These are phyloP conservation scores for Senecio squalidus DNA, from an alignment of 140 eudicot species.

Conservation along the genomic window DNA sequence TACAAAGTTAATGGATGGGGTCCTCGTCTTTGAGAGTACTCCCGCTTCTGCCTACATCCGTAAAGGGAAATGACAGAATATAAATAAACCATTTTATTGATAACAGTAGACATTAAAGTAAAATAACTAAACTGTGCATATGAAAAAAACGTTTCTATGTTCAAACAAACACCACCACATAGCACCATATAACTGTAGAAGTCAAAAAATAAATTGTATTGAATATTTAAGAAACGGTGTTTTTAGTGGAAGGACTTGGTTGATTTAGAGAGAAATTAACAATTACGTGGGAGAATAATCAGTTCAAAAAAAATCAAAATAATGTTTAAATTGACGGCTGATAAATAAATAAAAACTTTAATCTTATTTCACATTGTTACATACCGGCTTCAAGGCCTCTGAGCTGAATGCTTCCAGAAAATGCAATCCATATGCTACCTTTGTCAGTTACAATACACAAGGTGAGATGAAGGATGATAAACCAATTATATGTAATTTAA, in stretches of 20 bases:
- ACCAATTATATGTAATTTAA: neutral
- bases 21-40: constrained; percentile 34
- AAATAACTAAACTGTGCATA: neutral
- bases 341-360: neutral
- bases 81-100: neutral
- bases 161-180: neutral
- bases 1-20: constrained; percentile 68
- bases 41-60: constrained; percentile 53
- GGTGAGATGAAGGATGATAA: neutral
- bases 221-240: constrained; percentile 2
- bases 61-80: constrained; percentile 13
- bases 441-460: constrained; percentile 6
- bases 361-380: neutral
- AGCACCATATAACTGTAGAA: neutral
- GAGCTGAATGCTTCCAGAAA: constrained; percentile 42
- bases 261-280: too few species aligned
- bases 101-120: neutral
- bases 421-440: constrained; percentile 47
- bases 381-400: constrained; percentile 44
- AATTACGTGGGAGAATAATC: neutral
- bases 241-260: neutral
- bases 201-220: neutral
- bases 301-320: neutral
- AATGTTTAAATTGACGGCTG: constrained; percentile 3
- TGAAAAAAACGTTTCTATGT: neutral